Evolutionary conservation across 257 asterid species (phyloP).

Genomic region (Cynanchum wilfordii): DNA sequence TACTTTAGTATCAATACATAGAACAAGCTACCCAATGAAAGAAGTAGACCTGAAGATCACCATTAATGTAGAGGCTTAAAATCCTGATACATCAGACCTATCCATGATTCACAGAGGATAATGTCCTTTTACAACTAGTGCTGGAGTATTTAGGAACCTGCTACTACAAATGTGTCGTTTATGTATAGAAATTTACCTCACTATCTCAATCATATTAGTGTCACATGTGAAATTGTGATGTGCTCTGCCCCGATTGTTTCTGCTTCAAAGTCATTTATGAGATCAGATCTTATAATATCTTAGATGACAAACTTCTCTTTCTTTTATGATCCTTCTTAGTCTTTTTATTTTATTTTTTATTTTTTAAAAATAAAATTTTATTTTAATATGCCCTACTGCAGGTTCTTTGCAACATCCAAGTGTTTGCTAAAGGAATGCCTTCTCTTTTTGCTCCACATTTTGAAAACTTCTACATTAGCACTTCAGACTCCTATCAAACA

Average conservation of each 20-base stretch:
- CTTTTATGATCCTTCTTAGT: not conserved
- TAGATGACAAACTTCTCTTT: not conserved
- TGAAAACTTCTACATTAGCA: conserved; percentile 84
- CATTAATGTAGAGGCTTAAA: not conserved
- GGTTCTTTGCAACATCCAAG: conserved; percentile 96
- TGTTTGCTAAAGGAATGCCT: conserved; percentile 83
- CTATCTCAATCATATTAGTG: not conserved
- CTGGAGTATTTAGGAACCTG: not conserved
- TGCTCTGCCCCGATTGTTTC: not conserved
- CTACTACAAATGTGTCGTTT: not conserved
- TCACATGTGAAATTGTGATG: not conserved
- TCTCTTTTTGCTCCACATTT: conserved; percentile 63
- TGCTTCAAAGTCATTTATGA: not conserved
- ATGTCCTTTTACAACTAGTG: not conserved
- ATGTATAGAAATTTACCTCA: not conserved
- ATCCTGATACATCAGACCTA: not conserved
- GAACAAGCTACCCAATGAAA: not conserved
- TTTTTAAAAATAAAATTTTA: not conserved
- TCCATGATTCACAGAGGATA: not conserved
- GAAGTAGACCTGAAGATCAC: not conserved
- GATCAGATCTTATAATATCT: not conserved
- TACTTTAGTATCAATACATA: not conserved
- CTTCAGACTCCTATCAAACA: conserved; percentile 70
- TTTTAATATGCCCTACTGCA: conserved; percentile 23
- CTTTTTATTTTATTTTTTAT: not conserved